phyloP scores from a whole-genome alignment of 768 basidiomycete species.

The Collybiopsis luxurians region DNA sequence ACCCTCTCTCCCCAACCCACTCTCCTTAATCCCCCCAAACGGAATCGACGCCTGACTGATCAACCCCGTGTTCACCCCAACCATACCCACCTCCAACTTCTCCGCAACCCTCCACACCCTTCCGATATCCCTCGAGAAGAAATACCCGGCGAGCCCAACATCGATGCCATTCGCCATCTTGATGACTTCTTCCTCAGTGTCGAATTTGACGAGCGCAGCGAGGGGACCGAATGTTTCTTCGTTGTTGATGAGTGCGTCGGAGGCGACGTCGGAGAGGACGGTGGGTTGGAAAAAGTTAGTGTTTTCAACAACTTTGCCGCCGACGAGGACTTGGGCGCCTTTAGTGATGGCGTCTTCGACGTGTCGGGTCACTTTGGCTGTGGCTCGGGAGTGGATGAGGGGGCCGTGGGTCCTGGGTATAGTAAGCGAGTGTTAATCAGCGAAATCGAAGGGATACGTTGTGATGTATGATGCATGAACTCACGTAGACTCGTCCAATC shows the following conservation, averaged over 20 bases:
- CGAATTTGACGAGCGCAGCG: slow-evolving; percentile 84
- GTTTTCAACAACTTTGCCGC: slow-evolving; percentile 69
- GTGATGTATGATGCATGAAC: too few species aligned
- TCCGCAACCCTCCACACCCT: slow-evolving; percentile 95
- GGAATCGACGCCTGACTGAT: slow-evolving; percentile 81
- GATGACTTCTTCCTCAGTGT: slow-evolving; percentile 92
- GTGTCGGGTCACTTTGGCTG: slow-evolving; percentile 84
- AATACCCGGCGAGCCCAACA: slow-evolving; percentile 91
- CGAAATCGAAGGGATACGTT: too few species aligned
- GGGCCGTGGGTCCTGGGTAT: slow-evolving; percentile 86
- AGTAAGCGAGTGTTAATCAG: too few species aligned
- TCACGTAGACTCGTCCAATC: slow-evolving; percentile 74
- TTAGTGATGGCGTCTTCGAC: slow-evolving; percentile 82
- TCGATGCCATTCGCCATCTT: slow-evolving; percentile 79
- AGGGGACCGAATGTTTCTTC: slow-evolving; percentile 98
- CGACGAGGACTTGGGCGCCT: slow-evolving; percentile 87
- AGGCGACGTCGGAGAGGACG: slow-evolving; percentile 81
- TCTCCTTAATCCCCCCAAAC: slow-evolving; percentile 91
- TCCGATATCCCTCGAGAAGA: slow-evolving; percentile 83
- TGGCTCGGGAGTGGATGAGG: slow-evolving; percentile 82
- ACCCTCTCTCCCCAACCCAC: slow-evolving; percentile 84
- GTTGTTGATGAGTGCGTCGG: slow-evolving; percentile 55
- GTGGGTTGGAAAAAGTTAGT: slow-evolving; percentile 82
- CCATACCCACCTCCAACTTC: slow-evolving; percentile 90
- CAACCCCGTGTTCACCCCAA: slow-evolving; percentile 78